Conservation (phyloP, 2,329 filamentous ascomycete species). For the Xylaria polymorpha region DNA sequence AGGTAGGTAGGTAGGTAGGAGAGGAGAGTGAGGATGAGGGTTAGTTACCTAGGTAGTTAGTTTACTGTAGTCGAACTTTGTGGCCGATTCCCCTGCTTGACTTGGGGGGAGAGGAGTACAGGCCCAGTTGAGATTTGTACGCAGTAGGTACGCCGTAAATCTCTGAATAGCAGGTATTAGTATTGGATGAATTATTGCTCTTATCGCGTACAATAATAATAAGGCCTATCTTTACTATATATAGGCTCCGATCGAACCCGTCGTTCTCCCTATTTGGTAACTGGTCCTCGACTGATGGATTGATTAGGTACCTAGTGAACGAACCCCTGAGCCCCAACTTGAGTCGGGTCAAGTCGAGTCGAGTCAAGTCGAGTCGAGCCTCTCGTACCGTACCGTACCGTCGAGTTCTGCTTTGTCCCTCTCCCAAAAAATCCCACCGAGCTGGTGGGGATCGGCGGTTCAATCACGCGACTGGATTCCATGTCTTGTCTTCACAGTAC, state of each 20-base stretch:
- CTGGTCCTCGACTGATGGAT: conserved; percentile 1
- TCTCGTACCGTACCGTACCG: no score
- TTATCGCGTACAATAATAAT: background rate
- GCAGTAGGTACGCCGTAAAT: background rate
- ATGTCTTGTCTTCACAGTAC: conserved; percentile 6
- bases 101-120: background rate
- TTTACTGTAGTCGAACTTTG: background rate
- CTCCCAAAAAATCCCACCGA: background rate
- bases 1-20: background rate
- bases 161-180: background rate
- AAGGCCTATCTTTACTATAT: conserved; percentile 8
- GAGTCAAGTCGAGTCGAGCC: background rate
- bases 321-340: background rate
- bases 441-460: conserved; percentile 24
- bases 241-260: conserved; percentile 6
- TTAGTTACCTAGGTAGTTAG: no score
- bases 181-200: background rate
- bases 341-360: background rate
- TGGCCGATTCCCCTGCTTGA: background rate
- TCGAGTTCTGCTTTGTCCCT: background rate
- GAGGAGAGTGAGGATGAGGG: background rate
- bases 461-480: conserved; percentile 31
- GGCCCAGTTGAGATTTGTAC: background rate
- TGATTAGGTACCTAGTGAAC: no score
- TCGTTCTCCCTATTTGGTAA: background rate